These are phyloP conservation scores for Exophiala xenobiotica DNA, from an alignment of 2,329 filamentous ascomycete genomes.

Conservation along the genomic window DNA sequence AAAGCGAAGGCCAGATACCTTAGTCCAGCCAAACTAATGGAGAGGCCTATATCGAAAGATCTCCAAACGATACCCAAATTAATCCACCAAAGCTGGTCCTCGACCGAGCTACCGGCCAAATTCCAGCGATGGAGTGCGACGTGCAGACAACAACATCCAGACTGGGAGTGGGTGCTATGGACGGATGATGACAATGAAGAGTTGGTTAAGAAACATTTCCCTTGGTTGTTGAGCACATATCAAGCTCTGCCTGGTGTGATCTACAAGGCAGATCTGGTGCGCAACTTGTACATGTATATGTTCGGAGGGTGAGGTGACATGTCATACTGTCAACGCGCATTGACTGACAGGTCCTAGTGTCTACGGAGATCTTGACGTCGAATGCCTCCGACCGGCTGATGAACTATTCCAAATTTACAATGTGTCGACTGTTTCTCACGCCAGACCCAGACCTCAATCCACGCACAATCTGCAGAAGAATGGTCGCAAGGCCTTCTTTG, in stretches of 20 bases:
- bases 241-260: constrained; percentile 35
- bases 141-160: constrained; percentile 34
- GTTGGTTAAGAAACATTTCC: constrained; percentile 36
- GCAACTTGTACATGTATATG: constrained; percentile 41
- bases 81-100: constrained; percentile 32
- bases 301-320: constrained; percentile 37
- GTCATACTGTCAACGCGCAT: too few relatives aligned
- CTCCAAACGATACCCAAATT: constrained; percentile 28
- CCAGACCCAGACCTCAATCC: constrained; percentile 14
- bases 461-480: constrained; percentile 16
- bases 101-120: constrained; percentile 27
- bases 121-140: constrained; percentile 36
- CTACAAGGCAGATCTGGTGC: constrained; percentile 36
- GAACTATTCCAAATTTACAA: constrained; percentile 31
- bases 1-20: constrained; percentile 15
- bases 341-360: too few relatives aligned
- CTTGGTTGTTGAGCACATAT: constrained; percentile 35
- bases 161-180: constrained; percentile 42
- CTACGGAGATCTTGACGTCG: constrained; percentile 37
- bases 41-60: constrained; percentile 23
- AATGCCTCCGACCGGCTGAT: constrained; percentile 35
- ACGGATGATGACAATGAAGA: constrained; percentile 39
- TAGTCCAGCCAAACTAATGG: constrained; percentile 17
- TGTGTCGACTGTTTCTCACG: constrained; percentile 22
- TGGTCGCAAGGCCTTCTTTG: constrained; percentile 33